phyloP scores from a whole-genome alignment of 352 stramenopile species.

The Pythium plurisporium region DNA sequence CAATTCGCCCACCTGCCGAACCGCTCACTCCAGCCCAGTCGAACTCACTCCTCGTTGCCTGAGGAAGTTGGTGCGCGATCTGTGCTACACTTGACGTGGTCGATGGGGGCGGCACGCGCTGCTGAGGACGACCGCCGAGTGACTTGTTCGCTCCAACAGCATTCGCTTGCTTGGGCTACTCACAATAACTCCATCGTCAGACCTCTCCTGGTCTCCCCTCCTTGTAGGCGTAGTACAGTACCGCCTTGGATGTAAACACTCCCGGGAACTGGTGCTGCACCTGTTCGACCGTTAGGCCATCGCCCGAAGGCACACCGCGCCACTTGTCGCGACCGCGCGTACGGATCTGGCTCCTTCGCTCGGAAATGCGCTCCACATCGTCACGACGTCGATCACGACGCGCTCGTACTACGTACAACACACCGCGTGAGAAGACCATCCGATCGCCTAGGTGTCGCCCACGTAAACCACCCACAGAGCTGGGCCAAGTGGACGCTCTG shows the following conservation, averaged over 20 bases:
- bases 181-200: too few relatives aligned
- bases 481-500: conserved; percentile 40
- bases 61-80: not conserved
- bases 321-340: conserved; percentile 33
- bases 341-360: conserved; percentile 33
- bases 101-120: not conserved
- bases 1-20: too few relatives aligned
- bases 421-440: too few relatives aligned
- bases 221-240: not conserved
- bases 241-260: conserved; percentile 31
- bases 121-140: not conserved
- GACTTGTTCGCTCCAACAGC: not conserved
- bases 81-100: too few relatives aligned
- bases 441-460: too few relatives aligned
- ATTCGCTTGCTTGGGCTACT: not conserved
- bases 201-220: too few relatives aligned
- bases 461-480: conserved; percentile 26
- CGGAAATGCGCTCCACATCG: conserved; percentile 23
- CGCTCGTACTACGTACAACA: conserved; percentile 25
- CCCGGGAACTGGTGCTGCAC: conserved; percentile 37
- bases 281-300: conserved; percentile 28
- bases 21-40: too few relatives aligned
- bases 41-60: too few relatives aligned
- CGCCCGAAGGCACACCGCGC: conserved; percentile 19
- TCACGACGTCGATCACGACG: conserved; percentile 17